phyloP scores from a whole-genome alignment of 2,329 filamentous ascomycete species.

The Penicillium decumbens region DNA sequence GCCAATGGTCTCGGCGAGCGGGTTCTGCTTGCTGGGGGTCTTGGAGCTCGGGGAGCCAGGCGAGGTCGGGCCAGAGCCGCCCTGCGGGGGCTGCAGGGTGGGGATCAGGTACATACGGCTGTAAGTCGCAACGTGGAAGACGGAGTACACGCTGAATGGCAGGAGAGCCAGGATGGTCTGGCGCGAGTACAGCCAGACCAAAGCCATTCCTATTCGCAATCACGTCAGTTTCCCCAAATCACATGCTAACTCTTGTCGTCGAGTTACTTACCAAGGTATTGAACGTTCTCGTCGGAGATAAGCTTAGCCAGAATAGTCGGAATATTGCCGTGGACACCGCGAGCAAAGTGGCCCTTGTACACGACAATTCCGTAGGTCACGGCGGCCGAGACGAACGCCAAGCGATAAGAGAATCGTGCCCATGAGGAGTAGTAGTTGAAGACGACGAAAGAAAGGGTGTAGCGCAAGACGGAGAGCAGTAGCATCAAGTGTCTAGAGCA shows the following conservation, averaged over 20 bases:
- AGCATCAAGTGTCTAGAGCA: conserved; percentile 72
- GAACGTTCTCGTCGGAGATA: conserved; percentile 87
- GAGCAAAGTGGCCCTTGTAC: conserved; percentile 91
- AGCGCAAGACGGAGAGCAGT: conserved; percentile 76
- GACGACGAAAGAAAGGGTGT: conserved; percentile 76
- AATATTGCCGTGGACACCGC: conserved; percentile 64
- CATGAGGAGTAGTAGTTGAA: conserved; percentile 78
- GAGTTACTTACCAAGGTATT: conserved; percentile 75
- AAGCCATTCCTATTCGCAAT: conserved; percentile 66
- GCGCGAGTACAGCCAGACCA: conserved; percentile 89
- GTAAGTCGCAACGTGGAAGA: conserved; percentile 98
- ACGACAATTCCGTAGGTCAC: conserved; percentile 96
- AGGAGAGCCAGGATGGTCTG: conserved; percentile 87
- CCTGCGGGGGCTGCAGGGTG: conserved; percentile 64
- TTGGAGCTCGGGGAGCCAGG: conserved; percentile 52
- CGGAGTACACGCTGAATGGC: conserved; percentile 91
- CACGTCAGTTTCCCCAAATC: conserved; percentile 1
- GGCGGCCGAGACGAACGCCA: conserved; percentile 82
- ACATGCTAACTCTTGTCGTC: conserved; percentile 1
- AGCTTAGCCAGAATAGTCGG: conserved; percentile 62
- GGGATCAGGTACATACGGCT: conserved; percentile 90
- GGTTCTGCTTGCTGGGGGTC: conserved; percentile 50
- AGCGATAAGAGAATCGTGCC: conserved; percentile 81
- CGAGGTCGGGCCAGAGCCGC: conserved; percentile 49
- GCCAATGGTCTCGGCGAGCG: conserved; percentile 76